Evolutionary conservation across 2,329 filamentous ascomycete species (phyloP).

Genomic region (Epichloe scottii): DNA sequence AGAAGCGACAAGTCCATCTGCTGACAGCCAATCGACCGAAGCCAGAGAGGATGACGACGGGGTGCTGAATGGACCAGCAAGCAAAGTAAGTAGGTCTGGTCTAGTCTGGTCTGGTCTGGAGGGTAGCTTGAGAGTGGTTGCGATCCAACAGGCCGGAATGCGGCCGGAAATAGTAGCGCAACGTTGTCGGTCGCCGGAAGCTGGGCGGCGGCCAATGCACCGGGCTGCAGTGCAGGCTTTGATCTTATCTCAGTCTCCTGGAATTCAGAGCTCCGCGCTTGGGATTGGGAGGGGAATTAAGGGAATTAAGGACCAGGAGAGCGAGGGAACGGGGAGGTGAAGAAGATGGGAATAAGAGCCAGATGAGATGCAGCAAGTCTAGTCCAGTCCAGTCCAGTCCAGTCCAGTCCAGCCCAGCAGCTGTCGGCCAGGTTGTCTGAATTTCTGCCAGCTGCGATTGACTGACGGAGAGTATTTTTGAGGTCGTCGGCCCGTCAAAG

Average conservation of each 20-base stretch:
- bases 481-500: neutral
- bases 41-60: neutral
- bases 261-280: neutral
- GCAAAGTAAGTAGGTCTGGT: neutral
- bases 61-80: neutral
- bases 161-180: slow-evolving; percentile 5
- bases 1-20: slow-evolving; percentile 6
- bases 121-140: neutral
- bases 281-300: neutral
- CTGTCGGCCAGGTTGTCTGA: neutral
- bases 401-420: neutral
- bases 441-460: neutral
- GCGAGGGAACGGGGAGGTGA: slow-evolving; percentile 7
- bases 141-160: neutral
- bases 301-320: slow-evolving; percentile 1
- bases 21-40: neutral
- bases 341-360: slow-evolving; percentile 10
- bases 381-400: neutral
- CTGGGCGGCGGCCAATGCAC: neutral
- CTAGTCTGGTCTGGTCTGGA: neutral
- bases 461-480: neutral
- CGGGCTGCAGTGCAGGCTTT: neutral
- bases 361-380: neutral
- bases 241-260: too few species aligned
- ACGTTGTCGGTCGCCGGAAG: slow-evolving; percentile 17